Base-by-base conservation (phyloP, 768 basidiomycete species). In the Wakefieldia striispora region DNA sequence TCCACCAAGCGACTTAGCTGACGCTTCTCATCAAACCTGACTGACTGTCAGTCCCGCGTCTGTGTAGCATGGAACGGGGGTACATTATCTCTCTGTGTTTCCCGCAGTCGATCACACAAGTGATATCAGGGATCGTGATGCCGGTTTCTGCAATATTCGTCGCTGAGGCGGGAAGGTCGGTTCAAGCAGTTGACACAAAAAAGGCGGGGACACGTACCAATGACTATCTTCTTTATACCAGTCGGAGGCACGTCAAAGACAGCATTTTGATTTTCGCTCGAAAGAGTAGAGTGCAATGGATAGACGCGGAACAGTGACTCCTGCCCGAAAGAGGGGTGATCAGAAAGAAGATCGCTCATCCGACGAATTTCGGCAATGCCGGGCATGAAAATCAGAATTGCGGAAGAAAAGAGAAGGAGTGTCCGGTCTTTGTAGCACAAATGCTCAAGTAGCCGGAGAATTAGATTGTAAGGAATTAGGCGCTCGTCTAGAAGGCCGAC, bases 111-210 rank as follows among this genome's bases (percentile, higher is more conserved):
- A 98, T 92, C 20, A 97, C 95, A 57, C 92, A 94, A 9, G 94
- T 95, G 51, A 97, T 90, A 59, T 99, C 97, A 6, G 95, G 95
- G 47, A 99, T 99, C 2, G 97, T 99, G 47, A 99, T 91, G 58
- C 95, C 95, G 13, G 95, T 99, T 69, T 99, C 95, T 14, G 92
- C 89, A 58, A 95, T 92, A 62, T 95, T 92, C 29, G 91, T 92
- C 3, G 90, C 90, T 92, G 40, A 31, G 21, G 37, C 16, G 14
- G 10, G 12, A 5, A 54, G 16, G 47, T 49, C 34, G 51, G 39
- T 21, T 40, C 4, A 24, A 24, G 21, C 11, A 5, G 16, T 40
- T 41, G 40, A 39, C 20, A 24, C 31, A 9, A 37, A 51, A 47
- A 13, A 39, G 40, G 1, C 24, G 16, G 19, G 58, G n/a, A 40